Base-by-base conservation (phyloP, 1,284 basidiomycete genomes). In the Marasmius sp. region DNA sequence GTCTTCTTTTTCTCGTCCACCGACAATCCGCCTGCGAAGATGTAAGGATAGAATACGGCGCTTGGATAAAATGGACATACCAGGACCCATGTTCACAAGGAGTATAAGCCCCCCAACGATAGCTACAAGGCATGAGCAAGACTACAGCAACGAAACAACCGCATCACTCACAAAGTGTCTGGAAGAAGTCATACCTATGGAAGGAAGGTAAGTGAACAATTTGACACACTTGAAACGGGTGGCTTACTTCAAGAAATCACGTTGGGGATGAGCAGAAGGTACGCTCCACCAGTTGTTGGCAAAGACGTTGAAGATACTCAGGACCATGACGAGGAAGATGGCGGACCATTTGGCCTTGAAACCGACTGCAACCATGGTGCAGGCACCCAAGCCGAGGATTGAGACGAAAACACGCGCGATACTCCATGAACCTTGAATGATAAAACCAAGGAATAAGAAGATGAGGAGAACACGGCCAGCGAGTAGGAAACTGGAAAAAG, bases 271-370 rank as follows among this genome's bases (percentile, higher is more conserved):
- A 54, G 88, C 86, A 55, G 88, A 85, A 76, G 95, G 91, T n/a
- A 98, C 89, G 67, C 87, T 90, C 97, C 97, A 99, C 91, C 94
- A 99, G 79, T 98, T 98, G 85, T 99, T 99, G 78, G 95, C 94
- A 70, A 97, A 92, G 39, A 98, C 92, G 75, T 99, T 99, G 89
- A 99, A 97, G 66, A 94, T 77, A 73, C 91, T 94, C 68, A 99
- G 81, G 6, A 97, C 85, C 68, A 97, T 77, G 64, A 98, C 95
- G 63, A 99, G 86, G 89, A 99, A 98, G n/a, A 89, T 87, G 3
- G 97, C 97, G 14, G 93, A 95, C 94, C 95, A 98, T 77, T 98
- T 97, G 70, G 97, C 97, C 81, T 99, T 99, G 88, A 98, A 99
- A 55, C 97, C 97, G 65, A 99, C 86, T 10, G 96, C 97, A 59